Evolutionary conservation across 2,329 filamentous ascomycete species (phyloP).

Genomic region (Trichophyton equinum): DNA sequence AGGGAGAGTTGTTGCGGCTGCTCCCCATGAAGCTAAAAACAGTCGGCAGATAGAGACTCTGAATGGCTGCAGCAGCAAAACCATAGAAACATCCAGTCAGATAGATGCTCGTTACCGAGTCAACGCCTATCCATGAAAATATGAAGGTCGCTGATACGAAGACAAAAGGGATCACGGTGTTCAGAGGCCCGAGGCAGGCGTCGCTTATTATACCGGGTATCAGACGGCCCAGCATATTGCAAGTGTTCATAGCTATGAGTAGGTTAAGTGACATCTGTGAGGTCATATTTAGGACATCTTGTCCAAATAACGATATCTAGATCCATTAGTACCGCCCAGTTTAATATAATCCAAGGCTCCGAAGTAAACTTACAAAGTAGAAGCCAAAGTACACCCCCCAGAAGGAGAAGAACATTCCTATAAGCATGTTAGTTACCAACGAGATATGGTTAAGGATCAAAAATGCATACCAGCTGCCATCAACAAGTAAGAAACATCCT

Average conservation of each 20-base stretch:
- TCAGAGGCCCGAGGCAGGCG: constrained; percentile 22
- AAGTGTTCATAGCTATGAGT: constrained; percentile 21
- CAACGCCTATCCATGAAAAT: constrained; percentile 38
- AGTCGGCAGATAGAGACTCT: constrained; percentile 18
- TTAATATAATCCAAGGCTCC: neutral
- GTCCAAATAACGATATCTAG: constrained; percentile 20
- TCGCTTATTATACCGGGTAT: constrained; percentile 22
- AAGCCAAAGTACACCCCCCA: constrained; percentile 24
- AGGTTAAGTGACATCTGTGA: constrained; percentile 18
- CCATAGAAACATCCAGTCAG: constrained; percentile 24
- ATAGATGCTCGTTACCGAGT: constrained; percentile 13
- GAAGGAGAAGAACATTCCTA: constrained; percentile 21
- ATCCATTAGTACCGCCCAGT: neutral
- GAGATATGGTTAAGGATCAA: neutral
- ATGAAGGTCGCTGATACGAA: constrained; percentile 39
- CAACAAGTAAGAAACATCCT: constrained; percentile 14
- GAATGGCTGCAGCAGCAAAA: constrained; percentile 21
- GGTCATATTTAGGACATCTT: constrained; percentile 18
- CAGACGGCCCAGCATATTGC: constrained; percentile 22
- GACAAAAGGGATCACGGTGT: constrained; percentile 24
- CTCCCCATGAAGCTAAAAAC: constrained; percentile 8
- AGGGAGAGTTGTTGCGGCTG: constrained; percentile 2
- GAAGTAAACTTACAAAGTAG: constrained; percentile 16
- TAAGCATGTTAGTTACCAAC: neutral
- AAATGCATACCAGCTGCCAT: constrained; percentile 15